These are phyloP conservation scores for Mucor lusitanicus DNA, from an alignment of 371 early-diverging fungal genomes.

Conservation along the genomic window DNA sequence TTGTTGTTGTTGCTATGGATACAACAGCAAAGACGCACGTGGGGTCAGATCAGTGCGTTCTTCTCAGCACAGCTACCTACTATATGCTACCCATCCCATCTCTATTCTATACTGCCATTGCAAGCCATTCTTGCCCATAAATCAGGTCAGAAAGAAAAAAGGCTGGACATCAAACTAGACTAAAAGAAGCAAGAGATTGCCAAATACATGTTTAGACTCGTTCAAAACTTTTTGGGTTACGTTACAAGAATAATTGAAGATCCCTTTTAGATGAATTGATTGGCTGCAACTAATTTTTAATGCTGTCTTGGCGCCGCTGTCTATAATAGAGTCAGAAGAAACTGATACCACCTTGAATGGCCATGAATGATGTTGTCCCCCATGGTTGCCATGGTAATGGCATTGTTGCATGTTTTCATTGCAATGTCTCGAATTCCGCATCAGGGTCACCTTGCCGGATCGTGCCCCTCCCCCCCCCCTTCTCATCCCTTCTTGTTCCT, in stretches of 20 bases:
- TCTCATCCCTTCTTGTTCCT: background rate
- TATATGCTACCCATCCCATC: background rate
- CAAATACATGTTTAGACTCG: background rate
- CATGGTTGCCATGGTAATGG: background rate
- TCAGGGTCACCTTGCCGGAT: background rate
- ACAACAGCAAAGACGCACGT: background rate
- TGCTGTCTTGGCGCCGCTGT: background rate
- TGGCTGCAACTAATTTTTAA: background rate
- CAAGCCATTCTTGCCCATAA: background rate
- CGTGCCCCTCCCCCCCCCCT: background rate
- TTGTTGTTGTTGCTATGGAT: background rate
- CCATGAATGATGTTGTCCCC: background rate
- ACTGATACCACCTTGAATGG: background rate
- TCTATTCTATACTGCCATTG: background rate
- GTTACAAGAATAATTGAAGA: slow-evolving; percentile 8
- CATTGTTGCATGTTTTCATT: background rate
- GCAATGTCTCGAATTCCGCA: background rate
- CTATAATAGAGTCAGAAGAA: background rate
- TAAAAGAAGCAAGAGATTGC: background rate
- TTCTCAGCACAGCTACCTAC: background rate
- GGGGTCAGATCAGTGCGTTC: background rate
- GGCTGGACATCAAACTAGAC: background rate
- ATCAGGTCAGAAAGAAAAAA: background rate
- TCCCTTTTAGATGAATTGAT: background rate
- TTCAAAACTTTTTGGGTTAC: background rate